These are phyloP conservation scores for Westerdykella sp. DNA, from an alignment of 2,329 filamentous ascomycete genomes.

Conservation along the genomic window DNA sequence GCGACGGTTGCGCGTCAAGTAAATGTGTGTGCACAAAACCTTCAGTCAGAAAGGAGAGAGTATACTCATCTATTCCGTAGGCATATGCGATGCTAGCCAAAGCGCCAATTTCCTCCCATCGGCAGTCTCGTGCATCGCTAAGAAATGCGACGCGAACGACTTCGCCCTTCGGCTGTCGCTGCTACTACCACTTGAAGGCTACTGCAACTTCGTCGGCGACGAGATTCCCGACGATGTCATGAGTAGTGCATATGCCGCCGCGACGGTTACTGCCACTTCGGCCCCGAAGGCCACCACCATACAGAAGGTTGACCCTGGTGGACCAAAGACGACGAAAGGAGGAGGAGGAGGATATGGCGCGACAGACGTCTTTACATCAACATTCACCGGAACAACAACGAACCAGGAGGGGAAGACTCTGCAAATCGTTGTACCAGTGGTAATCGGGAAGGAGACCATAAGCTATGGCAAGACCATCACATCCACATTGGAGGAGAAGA, in stretches of 20 bases:
- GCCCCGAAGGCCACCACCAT: too few relatives aligned
- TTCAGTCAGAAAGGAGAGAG: too few relatives aligned
- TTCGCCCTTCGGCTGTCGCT: constrained; percentile 12
- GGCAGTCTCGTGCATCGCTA: constrained; percentile 15
- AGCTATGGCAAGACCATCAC: constrained; percentile 17
- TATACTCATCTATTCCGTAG: constrained; percentile 4
- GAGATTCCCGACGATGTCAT: constrained; percentile 16
- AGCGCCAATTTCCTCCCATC: constrained; percentile 13
- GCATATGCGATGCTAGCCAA: constrained; percentile 21
- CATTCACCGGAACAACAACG: constrained; percentile 16
- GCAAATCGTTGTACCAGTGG: constrained; percentile 17
- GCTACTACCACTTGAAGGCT: constrained; percentile 14
- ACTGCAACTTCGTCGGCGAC: constrained; percentile 13
- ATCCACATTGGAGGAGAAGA: constrained; percentile 10
- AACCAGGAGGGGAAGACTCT: constrained; percentile 17
- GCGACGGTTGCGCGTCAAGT: constrained; percentile 14
- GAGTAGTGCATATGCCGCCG: constrained; percentile 15
- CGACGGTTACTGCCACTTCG: constrained; percentile 2
- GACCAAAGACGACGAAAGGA: constrained; percentile 4
- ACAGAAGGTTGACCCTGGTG: neutral
- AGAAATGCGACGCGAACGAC: constrained; percentile 12
- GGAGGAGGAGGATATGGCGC: constrained; percentile 4
- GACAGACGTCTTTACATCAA: constrained; percentile 14
- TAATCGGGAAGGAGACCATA: constrained; percentile 17
- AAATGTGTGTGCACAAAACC: constrained; percentile 10